Conservation (phyloP, 352 stramenopile species). For the Elongisporangium undulatum region DNA sequence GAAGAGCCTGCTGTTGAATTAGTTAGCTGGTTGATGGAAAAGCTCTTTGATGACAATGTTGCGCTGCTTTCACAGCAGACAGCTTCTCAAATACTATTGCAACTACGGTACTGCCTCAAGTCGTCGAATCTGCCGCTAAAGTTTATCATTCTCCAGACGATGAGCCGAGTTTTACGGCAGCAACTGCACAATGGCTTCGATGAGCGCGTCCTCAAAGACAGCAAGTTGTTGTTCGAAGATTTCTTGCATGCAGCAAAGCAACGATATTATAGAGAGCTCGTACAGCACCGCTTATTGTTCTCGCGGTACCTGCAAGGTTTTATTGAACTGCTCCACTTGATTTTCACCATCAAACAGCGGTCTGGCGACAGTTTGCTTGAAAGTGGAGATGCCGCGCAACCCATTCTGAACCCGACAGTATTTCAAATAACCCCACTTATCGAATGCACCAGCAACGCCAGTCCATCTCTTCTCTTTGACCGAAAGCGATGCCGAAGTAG, state of each 20-base stretch:
- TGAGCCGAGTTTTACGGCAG: slow-evolving; percentile 32
- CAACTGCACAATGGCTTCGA: neutral
- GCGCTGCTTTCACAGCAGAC: slow-evolving; percentile 1
- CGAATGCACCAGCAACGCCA: neutral
- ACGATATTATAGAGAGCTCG: slow-evolving; percentile 44
- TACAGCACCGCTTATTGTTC: slow-evolving; percentile 59
- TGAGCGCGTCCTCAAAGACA: slow-evolving; percentile 8
- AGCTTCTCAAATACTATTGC: slow-evolving; percentile 11
- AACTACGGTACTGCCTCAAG: slow-evolving; percentile 24
- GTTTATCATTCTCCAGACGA: slow-evolving; percentile 40
- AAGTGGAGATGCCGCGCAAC: neutral
- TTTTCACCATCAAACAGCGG: slow-evolving; percentile 2
- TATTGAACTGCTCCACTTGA: slow-evolving; percentile 45
- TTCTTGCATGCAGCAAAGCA: slow-evolving; percentile 47
- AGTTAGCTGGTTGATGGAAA: slow-evolving; percentile 57
- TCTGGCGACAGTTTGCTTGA: neutral
- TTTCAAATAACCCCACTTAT: neutral
- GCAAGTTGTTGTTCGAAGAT: slow-evolving; percentile 15
- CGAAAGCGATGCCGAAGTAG: slow-evolving; percentile 64
- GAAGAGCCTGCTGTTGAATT: slow-evolving; percentile 79
- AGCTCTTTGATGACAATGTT: slow-evolving; percentile 18
- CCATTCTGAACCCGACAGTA: neutral
- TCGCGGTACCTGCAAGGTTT: slow-evolving; percentile 71
- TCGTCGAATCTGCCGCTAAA: slow-evolving; percentile 66
- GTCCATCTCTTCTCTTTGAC: slow-evolving; percentile 33